Conservation (phyloP, 345 rosid genomes). For the Rhizophora apiculata region DNA sequence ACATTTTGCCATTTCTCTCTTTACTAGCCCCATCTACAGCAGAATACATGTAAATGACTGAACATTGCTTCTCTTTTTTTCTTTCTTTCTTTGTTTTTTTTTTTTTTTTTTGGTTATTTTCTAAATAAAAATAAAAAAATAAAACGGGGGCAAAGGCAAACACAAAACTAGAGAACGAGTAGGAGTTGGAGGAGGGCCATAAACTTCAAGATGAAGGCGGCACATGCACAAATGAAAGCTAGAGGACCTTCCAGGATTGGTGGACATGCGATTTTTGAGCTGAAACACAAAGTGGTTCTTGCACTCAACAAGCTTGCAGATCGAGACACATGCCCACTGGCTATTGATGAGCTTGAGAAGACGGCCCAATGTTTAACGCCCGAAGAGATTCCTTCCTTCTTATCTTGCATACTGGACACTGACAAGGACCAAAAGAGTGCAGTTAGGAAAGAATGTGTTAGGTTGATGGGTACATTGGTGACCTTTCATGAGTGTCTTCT, state of each 20-base stretch:
- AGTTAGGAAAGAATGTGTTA: slow-evolving; percentile 66
- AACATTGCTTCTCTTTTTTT: too few relatives aligned
- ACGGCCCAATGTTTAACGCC: slow-evolving; percentile 55
- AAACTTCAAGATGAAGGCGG: slow-evolving; percentile 36
- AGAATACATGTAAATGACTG: too few relatives aligned
- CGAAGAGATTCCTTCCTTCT: slow-evolving; percentile 54
- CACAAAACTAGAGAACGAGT: background rate
- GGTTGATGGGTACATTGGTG: slow-evolving; percentile 61
- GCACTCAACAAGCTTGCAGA: slow-evolving; percentile 87
- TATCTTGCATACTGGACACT: slow-evolving; percentile 76
- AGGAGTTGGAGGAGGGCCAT: background rate
- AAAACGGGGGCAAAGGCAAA: too few relatives aligned
- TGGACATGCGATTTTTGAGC: slow-evolving; percentile 52
- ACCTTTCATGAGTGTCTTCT: slow-evolving; percentile 47
- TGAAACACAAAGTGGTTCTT: slow-evolving; percentile 61
- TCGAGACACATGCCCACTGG: slow-evolving; percentile 81
- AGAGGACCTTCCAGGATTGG: slow-evolving; percentile 45
- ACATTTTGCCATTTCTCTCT: too few relatives aligned
- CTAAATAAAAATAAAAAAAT: too few relatives aligned
- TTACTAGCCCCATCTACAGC: too few relatives aligned
- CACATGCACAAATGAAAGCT: slow-evolving; percentile 34
- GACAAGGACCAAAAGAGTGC: slow-evolving; percentile 70
- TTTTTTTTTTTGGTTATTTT: too few relatives aligned
- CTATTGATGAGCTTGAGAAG: slow-evolving; percentile 74
- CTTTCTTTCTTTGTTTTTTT: too few relatives aligned